Base-by-base conservation (phyloP, 495 filamentous ascomycete genomes). In the Penicillium cinerascens region DNA sequence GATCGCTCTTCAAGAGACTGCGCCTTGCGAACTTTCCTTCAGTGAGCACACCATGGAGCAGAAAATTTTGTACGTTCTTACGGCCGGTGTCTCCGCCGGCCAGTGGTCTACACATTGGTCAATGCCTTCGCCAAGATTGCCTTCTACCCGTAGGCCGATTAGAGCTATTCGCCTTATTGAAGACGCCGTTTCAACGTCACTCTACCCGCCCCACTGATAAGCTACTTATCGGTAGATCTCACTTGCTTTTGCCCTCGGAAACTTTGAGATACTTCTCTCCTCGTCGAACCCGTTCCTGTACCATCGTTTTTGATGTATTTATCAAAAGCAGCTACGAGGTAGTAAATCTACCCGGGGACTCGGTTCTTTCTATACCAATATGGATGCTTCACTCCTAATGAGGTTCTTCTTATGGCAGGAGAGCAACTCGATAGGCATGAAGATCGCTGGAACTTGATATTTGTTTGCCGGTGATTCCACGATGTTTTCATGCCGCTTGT, bases 391-490 rank as follows among this genome's bases (percentile, higher is more conserved):
- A 1, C 6, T 43, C 18, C 8, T 39, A 65, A 68, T 51, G 69
- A 72, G 39, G 50, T 72, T 42, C 55, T 72, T 18, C 52, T 64
- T 45, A 50, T 70, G 35, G 47, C 69, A 26, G 69, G 66, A 35
- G 69, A 70, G 35, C 60, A 52, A 3, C 22, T 69, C 20, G 58
- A 72, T 35, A 36, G 56, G 7, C 61, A 62, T 23, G 21, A 25
- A 27, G 67, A 72, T 20, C 56, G 69, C 17, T 65, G 61, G 51
- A 67, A 70, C 25, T 59, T 69, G n/a, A 29, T 68, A 25, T 62
- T 72, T 35, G 61, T 65, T 17, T 69, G 52, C 37, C 59, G 27
- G 8, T 62, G 55, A 17, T 72, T 72, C 20, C 59, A 70, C 22
- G 53, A 65, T n/a, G 41, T 70, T 4, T 69, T 70, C 25, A 51